A percentile compares a stretch with the other conserved stretches of the same genome.
phyloP scores from a whole-genome alignment of 768 basidiomycete species.

The Boletus sp. region DNA sequence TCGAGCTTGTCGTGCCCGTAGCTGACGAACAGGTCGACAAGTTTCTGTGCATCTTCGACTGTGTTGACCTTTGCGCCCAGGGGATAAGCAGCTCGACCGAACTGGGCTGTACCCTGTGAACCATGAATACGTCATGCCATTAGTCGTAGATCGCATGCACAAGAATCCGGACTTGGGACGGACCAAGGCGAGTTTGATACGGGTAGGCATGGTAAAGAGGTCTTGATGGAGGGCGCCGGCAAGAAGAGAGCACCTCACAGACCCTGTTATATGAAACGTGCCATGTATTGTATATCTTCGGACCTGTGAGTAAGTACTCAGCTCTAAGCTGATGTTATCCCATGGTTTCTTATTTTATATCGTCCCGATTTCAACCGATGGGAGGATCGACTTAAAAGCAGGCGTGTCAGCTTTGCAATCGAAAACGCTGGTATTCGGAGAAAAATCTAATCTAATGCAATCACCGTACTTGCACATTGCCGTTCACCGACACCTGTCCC shows the following conservation, averaged over 20 bases:
- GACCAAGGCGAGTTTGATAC: slow-evolving; percentile 10
- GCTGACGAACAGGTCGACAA: slow-evolving; percentile 17
- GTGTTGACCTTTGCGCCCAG: slow-evolving; percentile 12
- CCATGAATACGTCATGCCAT: not conserved
- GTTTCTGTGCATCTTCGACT: slow-evolving; percentile 16
- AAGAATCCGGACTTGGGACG: not conserved
- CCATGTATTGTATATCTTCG: not conserved
- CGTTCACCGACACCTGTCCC: slow-evolving; percentile 28
- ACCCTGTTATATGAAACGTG: not conserved
- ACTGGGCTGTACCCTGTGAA: slow-evolving; percentile 14
- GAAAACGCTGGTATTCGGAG: not conserved
- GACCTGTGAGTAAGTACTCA: not conserved
- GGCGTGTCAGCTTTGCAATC: not conserved
- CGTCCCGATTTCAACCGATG: not conserved
- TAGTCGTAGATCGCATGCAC: not conserved
- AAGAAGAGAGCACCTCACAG: not conserved
- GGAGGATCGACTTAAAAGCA: not conserved
- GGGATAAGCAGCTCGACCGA: slow-evolving; percentile 11
- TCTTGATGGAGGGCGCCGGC: too few species aligned
- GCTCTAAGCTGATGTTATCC: not conserved
- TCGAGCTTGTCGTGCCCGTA: slow-evolving; percentile 17
- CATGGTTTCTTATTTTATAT: not conserved
- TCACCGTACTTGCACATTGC: slow-evolving; percentile 15
- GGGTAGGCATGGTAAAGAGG: not conserved
- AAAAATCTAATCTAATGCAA: slow-evolving; percentile 19